phyloP scores from a whole-genome alignment of 495 filamentous ascomycete species.

The Amorphotheca resinae region DNA sequence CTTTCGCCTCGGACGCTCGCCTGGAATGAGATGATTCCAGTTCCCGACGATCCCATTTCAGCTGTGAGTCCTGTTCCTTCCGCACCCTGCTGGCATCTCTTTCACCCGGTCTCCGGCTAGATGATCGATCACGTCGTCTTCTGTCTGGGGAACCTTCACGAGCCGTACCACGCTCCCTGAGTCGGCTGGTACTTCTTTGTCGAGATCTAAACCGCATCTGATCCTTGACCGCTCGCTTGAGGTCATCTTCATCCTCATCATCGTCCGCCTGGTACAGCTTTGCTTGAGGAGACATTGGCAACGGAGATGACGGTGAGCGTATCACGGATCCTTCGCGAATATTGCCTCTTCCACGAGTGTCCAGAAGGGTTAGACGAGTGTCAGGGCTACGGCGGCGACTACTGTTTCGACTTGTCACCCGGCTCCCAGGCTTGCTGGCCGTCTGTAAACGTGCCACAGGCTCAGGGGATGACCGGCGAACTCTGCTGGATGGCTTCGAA shows the following conservation, averaged over 20 bases:
- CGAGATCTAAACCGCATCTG: conserved; percentile 48
- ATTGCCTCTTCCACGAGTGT: conserved; percentile 33
- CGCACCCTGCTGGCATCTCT: conserved; percentile 23
- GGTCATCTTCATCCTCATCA: conserved; percentile 35
- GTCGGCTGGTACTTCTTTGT: conserved; percentile 48
- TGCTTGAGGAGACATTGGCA: conserved; percentile 48
- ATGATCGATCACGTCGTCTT: conserved; percentile 34
- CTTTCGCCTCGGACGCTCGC: conserved; percentile 18
- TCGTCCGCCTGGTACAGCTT: conserved; percentile 25
- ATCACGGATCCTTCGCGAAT: conserved; percentile 41
- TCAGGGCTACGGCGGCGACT: conserved; percentile 41
- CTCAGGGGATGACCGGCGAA: conserved; percentile 22
- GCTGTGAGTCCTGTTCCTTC: conserved; percentile 9
- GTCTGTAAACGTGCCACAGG: conserved; percentile 19
- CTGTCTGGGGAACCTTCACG: conserved; percentile 37
- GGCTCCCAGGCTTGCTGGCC: conserved; percentile 26
- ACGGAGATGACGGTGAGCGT: conserved; percentile 69
- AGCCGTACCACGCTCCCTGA: conserved; percentile 30
- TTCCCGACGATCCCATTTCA: conserved; percentile 19
- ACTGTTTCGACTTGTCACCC: conserved; percentile 30
- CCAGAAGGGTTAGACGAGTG: conserved; percentile 11
- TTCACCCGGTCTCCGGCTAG: conserved; percentile 31
- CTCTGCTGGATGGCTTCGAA: conserved; percentile 17
- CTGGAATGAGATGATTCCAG: conserved; percentile 13
- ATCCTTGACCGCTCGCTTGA: conserved; percentile 46